Conservation (phyloP, 2,329 filamentous ascomycete genomes). For the Diaporthe vaccinii region DNA sequence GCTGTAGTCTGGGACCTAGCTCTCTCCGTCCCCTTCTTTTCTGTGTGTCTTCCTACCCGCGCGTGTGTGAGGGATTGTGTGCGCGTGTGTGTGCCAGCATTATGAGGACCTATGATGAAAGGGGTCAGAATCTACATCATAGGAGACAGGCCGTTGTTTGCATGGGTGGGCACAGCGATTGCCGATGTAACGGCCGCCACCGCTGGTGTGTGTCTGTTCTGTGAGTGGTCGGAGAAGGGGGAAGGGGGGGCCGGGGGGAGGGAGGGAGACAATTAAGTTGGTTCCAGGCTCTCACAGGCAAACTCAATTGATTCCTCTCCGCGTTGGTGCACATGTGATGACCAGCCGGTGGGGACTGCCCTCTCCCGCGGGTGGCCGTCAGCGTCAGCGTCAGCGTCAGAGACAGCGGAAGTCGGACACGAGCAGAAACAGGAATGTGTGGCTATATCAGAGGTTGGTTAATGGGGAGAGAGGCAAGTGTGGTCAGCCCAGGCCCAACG, state of each 20-base stretch:
- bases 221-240: not conserved
- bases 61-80: not conserved
- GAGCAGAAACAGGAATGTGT: constrained; percentile 27
- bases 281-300: not conserved
- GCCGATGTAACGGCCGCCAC: constrained; percentile 28
- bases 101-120: not conserved
- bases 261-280: too few relatives aligned
- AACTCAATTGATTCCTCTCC: not conserved
- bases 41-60: not conserved
- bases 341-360: not conserved
- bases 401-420: constrained; percentile 29
- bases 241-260: too few relatives aligned
- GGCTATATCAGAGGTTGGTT: constrained; percentile 13
- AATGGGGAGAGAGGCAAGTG: not conserved
- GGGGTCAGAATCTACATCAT: constrained; percentile 3
- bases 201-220: not conserved
- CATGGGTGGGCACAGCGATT: not conserved
- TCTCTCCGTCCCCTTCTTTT: not conserved
- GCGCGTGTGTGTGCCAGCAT: not conserved
- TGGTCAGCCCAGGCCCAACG: not conserved
- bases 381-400: not conserved
- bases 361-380: too few relatives aligned
- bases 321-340: not conserved
- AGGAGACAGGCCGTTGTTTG: not conserved
- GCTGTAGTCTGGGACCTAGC: not conserved